These are phyloP conservation scores for Suillus americanus DNA, from an alignment of 768 basidiomycete species.

Conservation along the genomic window DNA sequence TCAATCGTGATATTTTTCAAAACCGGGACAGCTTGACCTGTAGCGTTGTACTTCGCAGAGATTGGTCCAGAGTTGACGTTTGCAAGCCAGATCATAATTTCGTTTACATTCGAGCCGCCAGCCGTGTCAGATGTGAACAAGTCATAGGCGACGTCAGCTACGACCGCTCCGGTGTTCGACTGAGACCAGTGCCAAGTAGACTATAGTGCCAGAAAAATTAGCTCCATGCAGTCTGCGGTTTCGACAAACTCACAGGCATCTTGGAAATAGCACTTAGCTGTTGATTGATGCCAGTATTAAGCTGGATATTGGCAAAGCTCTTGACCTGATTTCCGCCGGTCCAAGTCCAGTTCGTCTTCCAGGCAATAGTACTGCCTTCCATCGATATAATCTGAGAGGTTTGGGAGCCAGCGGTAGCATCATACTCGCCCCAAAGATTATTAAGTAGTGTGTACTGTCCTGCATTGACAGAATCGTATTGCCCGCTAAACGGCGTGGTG, in stretches of 20 bases:
- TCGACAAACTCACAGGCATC: conserved; percentile 49
- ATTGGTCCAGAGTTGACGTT: conserved; percentile 61
- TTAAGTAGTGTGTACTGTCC: conserved; percentile 51
- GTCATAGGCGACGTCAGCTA: conserved; percentile 62
- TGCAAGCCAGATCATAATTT: conserved; percentile 69
- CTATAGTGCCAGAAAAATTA: conserved; percentile 28
- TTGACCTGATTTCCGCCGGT: conserved; percentile 46
- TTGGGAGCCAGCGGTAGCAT: conserved; percentile 48
- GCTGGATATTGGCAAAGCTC: conserved; percentile 60
- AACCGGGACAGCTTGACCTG: conserved; percentile 48
- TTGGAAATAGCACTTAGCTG: conserved; percentile 51
- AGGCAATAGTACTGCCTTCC: conserved; percentile 42
- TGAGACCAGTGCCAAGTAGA: conserved; percentile 60
- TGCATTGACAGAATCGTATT: conserved; percentile 51
- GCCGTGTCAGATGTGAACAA: conserved; percentile 56
- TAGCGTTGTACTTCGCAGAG: conserved; percentile 44
- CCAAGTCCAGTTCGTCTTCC: conserved; percentile 59
- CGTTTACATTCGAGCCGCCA: conserved; percentile 44
- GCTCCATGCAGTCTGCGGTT: neutral
- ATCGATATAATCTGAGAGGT: conserved; percentile 48
- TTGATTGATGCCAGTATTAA: conserved; percentile 50
- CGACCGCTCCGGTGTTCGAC: conserved; percentile 38
- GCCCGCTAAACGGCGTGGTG: conserved; percentile 39
- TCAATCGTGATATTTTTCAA: conserved; percentile 42
- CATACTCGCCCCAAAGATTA: conserved; percentile 45